These are phyloP conservation scores for Paramyrothecium roridum DNA, from an alignment of 2,329 filamentous ascomycete species.

Conservation along the genomic window DNA sequence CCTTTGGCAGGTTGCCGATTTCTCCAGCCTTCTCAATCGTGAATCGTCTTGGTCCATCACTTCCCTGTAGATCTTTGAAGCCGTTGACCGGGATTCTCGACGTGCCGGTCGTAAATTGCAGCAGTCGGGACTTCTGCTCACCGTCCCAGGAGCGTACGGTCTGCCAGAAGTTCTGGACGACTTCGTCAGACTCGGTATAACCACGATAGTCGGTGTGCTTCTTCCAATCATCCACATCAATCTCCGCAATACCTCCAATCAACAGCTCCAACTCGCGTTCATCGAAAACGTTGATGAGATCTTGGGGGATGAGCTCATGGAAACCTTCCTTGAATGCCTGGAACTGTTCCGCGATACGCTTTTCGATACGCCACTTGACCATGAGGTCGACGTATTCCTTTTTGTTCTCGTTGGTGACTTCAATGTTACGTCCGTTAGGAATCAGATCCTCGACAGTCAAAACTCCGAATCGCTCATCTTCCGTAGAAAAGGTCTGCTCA, in stretches of 20 bases:
- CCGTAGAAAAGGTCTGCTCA: constrained; percentile 93
- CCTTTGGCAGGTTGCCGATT: constrained; percentile 85
- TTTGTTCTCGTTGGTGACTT: constrained; percentile 98
- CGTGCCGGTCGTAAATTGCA: constrained; percentile 97
- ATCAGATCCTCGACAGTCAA: constrained; percentile 93
- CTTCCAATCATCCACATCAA: constrained; percentile 99
- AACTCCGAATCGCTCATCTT: constrained; percentile 96
- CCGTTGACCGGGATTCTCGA: constrained; percentile 98
- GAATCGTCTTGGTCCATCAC: constrained; percentile 90
- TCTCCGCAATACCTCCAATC: constrained; percentile 99
- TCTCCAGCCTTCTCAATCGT: constrained; percentile 98
- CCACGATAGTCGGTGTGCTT: constrained; percentile 99
- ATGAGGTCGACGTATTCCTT: constrained; percentile 98
- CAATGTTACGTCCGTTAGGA: constrained; percentile 83
- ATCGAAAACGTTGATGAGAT: constrained; percentile 97
- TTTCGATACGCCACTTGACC: constrained; percentile 99
- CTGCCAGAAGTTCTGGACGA: constrained; percentile 99
- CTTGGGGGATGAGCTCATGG: constrained; percentile 93
- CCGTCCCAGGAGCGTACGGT: constrained; percentile 95
- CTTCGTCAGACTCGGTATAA: constrained; percentile 96
- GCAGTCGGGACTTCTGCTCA: constrained; percentile 91
- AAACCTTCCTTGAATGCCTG: constrained; percentile 97
- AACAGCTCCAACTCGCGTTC: constrained; percentile 94
- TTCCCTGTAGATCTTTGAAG: constrained; percentile 98
- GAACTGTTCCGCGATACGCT: constrained; percentile 97